Evolutionary conservation across 2,329 filamentous ascomycete genomes (phyloP), one percentile per base, ranked within the genome.

Genomic region (Cytospora chrysosperma): DNA sequence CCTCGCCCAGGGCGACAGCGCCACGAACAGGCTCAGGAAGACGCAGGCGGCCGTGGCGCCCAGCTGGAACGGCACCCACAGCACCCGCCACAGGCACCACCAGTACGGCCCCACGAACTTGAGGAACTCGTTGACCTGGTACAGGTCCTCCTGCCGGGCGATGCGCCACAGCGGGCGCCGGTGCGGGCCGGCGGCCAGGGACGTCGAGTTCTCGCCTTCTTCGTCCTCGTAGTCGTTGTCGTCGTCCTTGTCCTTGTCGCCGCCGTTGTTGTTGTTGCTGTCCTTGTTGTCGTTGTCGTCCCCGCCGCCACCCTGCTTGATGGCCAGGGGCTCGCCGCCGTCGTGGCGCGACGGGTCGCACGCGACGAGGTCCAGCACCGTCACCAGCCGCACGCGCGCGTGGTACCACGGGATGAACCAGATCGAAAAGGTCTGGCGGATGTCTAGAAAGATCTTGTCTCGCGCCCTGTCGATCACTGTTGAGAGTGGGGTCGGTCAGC

Each of bases 371-470:
- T 83, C 78, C 4, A 94, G 77, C 30, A 92, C 86, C 0, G 87
- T 88, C 19, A 89, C 87, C 13, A 94, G 84, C 8, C 81, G 80
- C 17, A 91, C 89, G 1, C 84, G 82, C 3, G 89, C 84, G 49
- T 83, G 81, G 78, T 93, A 89, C 71, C 93, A 87, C 3, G 92
- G 92, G 21, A 96, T 74, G 68, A 91, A 81, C 86, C 90, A 94
- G 69, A 95, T 79, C 32, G 86, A 82, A 76, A 96, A 95, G 59
- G 87, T 81, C 74, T 97, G 93, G 49, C 81, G 84, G 65, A 95
- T 83, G 40, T 84, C 84, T 56, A 93, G 82, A 75, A 92, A 96
- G 56, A 96, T 84, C n/a, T 84, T 81, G 49, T 85, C 79, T 26
- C 83, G 85, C 2, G 80, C 71, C 69, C 87, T 77, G 72, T 96